Evolutionary conservation across 1,284 basidiomycete genomes (phyloP).

Genomic region (Heimioporus retisporus): DNA sequence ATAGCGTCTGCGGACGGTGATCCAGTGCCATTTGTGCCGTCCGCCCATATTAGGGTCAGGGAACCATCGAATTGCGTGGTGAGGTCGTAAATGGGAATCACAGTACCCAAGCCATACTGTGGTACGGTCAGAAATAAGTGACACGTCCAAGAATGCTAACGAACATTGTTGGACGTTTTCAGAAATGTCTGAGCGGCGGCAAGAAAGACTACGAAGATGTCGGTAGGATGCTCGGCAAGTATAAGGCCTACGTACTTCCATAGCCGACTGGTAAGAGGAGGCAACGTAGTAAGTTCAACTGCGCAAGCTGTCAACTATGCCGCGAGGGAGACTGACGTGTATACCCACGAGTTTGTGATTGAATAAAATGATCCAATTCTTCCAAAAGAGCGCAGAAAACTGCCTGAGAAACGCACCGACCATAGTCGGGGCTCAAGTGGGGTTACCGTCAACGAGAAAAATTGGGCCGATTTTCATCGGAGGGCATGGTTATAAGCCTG

Average conservation of each 20-base stretch:
- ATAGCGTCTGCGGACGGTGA: conserved; percentile 64
- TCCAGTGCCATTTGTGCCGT: conserved; percentile 64
- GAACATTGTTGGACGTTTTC: conserved; percentile 53
- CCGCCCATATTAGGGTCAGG: conserved; percentile 70
- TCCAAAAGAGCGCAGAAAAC: conserved; percentile 71
- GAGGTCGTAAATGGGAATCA: conserved; percentile 61
- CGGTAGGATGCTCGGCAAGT: neutral
- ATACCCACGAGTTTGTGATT: conserved; percentile 71
- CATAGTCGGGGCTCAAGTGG: conserved; percentile 14
- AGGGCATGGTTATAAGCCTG: neutral
- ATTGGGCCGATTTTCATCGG: conserved; percentile 3
- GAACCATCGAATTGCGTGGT: conserved; percentile 61
- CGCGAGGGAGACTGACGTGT: neutral
- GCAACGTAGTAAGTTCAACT: conserved; percentile 76
- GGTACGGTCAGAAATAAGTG: conserved; percentile 13
- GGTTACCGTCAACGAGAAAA: conserved; percentile 4
- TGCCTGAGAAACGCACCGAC: conserved; percentile 64
- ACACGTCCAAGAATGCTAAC: conserved; percentile 12
- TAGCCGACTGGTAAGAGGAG: conserved; percentile 76
- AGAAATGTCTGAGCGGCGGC: conserved; percentile 71
- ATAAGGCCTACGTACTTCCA: conserved; percentile 46
- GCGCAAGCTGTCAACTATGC: conserved; percentile 23
- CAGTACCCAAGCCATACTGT: conserved; percentile 76
- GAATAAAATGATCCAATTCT: conserved; percentile 80
- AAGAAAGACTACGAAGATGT: conserved; percentile 59